These are phyloP conservation scores for Coffea eugenioides DNA, from an alignment of 257 asterid species.

Conservation along the genomic window DNA sequence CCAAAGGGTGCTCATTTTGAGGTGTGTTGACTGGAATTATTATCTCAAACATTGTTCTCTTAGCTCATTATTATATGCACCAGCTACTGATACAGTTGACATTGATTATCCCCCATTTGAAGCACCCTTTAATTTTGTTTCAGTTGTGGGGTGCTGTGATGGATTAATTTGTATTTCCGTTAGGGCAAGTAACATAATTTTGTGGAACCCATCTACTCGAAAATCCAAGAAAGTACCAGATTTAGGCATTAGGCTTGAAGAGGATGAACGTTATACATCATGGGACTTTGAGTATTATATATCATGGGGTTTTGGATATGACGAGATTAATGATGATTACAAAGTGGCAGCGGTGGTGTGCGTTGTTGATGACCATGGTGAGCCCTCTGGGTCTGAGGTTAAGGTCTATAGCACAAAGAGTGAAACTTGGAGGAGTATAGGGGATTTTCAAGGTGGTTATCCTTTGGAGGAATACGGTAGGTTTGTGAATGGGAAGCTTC, in stretches of 20 bases:
- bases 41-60: constrained; percentile 16
- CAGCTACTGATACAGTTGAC: not conserved
- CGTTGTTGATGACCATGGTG: too few species aligned
- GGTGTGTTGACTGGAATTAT: not conserved
- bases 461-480: constrained; percentile 10
- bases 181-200: not conserved
- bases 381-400: constrained; percentile 4
- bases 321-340: constrained; percentile 26
- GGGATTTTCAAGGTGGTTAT: constrained; percentile 22
- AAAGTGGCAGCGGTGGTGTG: constrained; percentile 36
- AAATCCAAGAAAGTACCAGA: constrained; percentile 11
- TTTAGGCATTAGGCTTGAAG: not conserved
- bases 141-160: constrained; percentile 17
- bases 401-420: constrained; percentile 38
- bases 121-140: not conserved
- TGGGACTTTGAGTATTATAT: not conserved
- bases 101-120: not conserved
- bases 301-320: constrained; percentile 23
- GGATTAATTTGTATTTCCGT: constrained; percentile 21
- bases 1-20: not conserved
- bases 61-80: constrained; percentile 8
- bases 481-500: constrained; percentile 44
- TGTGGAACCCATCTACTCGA: constrained; percentile 22
- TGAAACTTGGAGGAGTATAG: constrained; percentile 42
- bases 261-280: not conserved